Conservation (phyloP, 2,329 filamentous ascomycete species). For the Penicillium brasilianum region DNA sequence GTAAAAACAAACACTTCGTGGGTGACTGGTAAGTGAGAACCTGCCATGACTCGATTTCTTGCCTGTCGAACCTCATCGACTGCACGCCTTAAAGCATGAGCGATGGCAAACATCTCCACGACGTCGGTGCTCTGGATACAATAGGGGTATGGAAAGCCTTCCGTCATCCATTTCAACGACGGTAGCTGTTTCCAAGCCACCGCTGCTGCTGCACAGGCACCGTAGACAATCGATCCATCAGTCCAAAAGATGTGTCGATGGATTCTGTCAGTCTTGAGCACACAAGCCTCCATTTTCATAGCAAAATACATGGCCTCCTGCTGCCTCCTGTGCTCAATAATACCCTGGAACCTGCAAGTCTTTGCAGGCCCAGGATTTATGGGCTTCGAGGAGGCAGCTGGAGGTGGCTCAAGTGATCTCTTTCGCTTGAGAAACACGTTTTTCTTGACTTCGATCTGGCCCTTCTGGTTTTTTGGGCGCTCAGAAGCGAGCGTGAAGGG, state of each 20-base stretch:
- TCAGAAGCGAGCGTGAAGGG: background rate
- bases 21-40: too few relatives aligned
- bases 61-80: background rate
- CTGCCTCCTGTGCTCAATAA: background rate
- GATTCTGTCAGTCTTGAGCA: background rate
- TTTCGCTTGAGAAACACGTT: background rate
- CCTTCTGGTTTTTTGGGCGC: background rate
- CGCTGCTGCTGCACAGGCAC: background rate
- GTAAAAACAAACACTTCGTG: slow-evolving; percentile 9
- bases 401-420: background rate
- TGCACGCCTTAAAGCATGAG: background rate
- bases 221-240: slow-evolving; percentile 1
- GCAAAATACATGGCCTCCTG: background rate
- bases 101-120: slow-evolving; percentile 9
- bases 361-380: background rate
- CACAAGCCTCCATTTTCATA: background rate
- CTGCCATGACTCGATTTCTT: background rate
- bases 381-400: background rate
- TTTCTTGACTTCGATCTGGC: background rate
- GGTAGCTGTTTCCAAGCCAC: slow-evolving; percentile 3
- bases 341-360: background rate
- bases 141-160: background rate
- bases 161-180: background rate
- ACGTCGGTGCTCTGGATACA: background rate
- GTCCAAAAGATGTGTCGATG: slow-evolving; percentile 7